Evolutionary conservation across 108 stramenopile genomes (phyloP), one percentile per base, ranked within the genome.

Genomic region (Cafeteria roenbergensis): DNA sequence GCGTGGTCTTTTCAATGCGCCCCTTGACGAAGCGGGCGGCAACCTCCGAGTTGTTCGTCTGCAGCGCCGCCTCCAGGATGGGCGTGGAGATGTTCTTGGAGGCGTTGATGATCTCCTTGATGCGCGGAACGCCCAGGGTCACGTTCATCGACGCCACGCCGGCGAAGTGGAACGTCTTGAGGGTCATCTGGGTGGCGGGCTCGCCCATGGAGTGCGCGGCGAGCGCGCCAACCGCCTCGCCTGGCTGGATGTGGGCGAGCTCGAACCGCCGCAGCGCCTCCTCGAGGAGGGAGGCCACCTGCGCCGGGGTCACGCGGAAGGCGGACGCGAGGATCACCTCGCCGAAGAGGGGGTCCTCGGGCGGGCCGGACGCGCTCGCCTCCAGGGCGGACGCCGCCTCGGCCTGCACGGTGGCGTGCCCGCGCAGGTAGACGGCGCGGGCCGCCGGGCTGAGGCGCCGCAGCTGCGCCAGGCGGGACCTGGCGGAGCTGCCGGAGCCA

Each of bases 121-220:
- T 66, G 12, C 96, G 90, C 29, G 96, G 96, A 65, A 98, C 96
- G 35, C 96, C 96, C 29, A 98, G 86, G 1, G 96, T 98, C 0
- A 98, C 96, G 78, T 98, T 95, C 96, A 98, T 98, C 29, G 86
- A 87, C 56, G 94, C 94, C n/a, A 98, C 94, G 29, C 96, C 96
- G 33, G 92, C 92, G 68, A 98, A 98, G 71, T 98, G 96, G 62
- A 98, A 95, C 1, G 94, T 95, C 73, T 88, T 92, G 33, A 93
- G 76, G n/a, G 91, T 93, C 91, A 93, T 93, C 65, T 94, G 93
- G 24, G 96, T 98, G 29, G 93, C 96, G 26, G 96, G 96, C 76
- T 98, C 96, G 64, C 86, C 84, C 65, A 95, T 89, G 67, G 85
- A 88, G 67, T 95, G 94, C 34, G 96, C 96, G 50, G 91, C 96